Conservation (phyloP, 805 yeast species). For the Candida golubevii region DNA sequence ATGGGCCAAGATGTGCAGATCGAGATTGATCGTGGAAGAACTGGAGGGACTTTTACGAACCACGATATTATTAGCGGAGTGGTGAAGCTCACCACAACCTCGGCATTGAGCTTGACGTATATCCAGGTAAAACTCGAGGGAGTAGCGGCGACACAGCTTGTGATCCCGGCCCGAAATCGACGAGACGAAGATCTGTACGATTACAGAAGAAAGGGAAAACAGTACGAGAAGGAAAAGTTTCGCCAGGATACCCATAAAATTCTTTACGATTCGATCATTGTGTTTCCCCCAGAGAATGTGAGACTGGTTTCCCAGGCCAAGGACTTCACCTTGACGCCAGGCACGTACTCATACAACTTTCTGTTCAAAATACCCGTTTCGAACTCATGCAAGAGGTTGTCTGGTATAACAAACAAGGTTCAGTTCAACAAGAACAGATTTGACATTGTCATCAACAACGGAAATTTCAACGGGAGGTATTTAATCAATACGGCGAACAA, state of each 20-base stretch:
- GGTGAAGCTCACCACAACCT: conserved; percentile 35
- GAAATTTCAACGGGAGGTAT: conserved; percentile 17
- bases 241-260: conserved; percentile 42
- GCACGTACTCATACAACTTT: conserved; percentile 48
- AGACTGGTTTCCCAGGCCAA: conserved; percentile 39
- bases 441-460: conserved; percentile 31
- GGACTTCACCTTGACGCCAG: conserved; percentile 47
- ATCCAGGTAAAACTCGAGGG: conserved; percentile 55
- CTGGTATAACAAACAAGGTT: conserved; percentile 31
- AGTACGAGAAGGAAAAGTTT: conserved; percentile 14
- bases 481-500: conserved; percentile 18
- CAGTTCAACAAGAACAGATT: conserved; percentile 27
- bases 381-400: conserved; percentile 28
- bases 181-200: background rate
- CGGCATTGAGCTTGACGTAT: conserved; percentile 40
- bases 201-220: conserved; percentile 6
- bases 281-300: conserved; percentile 51
- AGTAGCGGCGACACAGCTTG: conserved; percentile 35
- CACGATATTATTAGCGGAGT: conserved; percentile 41
- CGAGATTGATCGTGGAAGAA: conserved; percentile 23
- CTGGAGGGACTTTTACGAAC: conserved; percentile 43
- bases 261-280: conserved; percentile 45
- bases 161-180: conserved; percentile 19
- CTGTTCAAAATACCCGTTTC: conserved; percentile 41
- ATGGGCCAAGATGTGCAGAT: conserved; percentile 26